A percentile compares a stretch with the other conserved stretches of the same genome.
Conservation (phyloP, 257 asterid genomes). For the Nicotiana undulata region DNA sequence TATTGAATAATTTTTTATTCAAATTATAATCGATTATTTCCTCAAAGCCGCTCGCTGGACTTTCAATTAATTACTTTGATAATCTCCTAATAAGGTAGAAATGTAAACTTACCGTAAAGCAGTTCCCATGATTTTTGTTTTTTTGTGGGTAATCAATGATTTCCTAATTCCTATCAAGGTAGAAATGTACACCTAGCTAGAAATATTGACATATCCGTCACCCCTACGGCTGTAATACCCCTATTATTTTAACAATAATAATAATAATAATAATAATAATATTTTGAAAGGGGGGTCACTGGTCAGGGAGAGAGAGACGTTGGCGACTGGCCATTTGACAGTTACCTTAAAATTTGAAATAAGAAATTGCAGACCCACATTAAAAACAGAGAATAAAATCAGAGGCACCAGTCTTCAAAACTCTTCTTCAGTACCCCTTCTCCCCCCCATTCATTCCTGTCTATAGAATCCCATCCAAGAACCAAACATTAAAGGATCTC, state of each 20-base stretch:
- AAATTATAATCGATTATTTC: no score
- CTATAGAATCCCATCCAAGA: no score
- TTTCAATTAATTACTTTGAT: no score
- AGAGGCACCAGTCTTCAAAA: not conserved
- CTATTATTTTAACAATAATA: not conserved
- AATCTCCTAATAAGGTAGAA: no score
- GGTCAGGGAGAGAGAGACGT: conserved; percentile 28
- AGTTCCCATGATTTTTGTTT: no score
- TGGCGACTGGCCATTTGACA: conserved; percentile 27
- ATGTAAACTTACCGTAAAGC: no score
- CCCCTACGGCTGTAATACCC: conserved; percentile 31
- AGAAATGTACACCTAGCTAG: not conserved
- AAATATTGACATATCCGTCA: conserved; percentile 28
- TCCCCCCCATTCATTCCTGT: not conserved
- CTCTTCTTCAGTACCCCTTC: not conserved
- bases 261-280: not conserved
- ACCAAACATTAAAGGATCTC: not conserved
- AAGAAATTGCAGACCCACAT: conserved; percentile 21
- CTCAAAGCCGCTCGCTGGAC: no score
- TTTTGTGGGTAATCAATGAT: no score
- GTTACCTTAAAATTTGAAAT: conserved; percentile 36
- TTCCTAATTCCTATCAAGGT: not conserved
- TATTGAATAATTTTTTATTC: no score
- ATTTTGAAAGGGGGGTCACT: conserved; percentile 20
- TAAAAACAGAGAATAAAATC: conserved; percentile 33